These are phyloP conservation scores for Fusarium avenaceum DNA, from an alignment of 2,329 filamentous ascomycete genomes.

Conservation along the genomic window DNA sequence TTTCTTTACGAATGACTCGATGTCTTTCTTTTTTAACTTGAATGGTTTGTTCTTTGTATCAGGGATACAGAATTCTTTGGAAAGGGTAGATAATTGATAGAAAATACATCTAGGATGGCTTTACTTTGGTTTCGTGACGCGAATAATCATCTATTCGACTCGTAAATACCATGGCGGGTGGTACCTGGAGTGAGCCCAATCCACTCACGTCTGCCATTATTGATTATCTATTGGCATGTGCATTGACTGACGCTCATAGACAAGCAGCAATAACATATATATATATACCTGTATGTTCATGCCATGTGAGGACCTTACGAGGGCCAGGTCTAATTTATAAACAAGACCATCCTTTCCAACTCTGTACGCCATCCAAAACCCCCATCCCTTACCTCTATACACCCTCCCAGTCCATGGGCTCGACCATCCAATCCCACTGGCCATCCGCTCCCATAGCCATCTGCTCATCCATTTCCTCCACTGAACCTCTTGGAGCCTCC, in stretches of 20 bases:
- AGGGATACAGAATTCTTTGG: conserved; percentile 3
- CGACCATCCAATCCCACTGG: conserved; percentile 59
- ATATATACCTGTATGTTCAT: neutral
- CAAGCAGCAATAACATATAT: neutral
- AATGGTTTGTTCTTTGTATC: conserved; percentile 12
- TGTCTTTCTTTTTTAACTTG: conserved; percentile 23
- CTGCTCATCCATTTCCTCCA: conserved; percentile 21
- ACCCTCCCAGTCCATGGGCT: conserved; percentile 57
- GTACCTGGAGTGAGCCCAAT: neutral
- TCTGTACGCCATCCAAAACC: neutral
- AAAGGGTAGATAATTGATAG: conserved; percentile 37
- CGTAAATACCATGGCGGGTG: neutral
- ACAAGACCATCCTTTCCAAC: neutral
- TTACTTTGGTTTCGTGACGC: neutral
- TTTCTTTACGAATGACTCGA: conserved; percentile 28
- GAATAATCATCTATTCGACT: neutral
- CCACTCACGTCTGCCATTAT: neutral
- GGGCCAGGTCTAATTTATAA: neutral
- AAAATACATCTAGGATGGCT: conserved; percentile 31
- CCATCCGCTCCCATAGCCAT: conserved; percentile 43
- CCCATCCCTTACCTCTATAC: conserved; percentile 6
- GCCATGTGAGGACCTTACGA: neutral
- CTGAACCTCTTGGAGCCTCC: conserved; percentile 58
- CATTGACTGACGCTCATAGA: neutral
- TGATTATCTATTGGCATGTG: neutral